A percentile compares a stretch with the other conserved stretches of the same genome.
phyloP scores from a whole-genome alignment of 78 protist genomes.

The Dictyostelium discoideum region dicty_2.7 NC_007090.3:4793501-4794000 shows the following conservation, averaged over 20 bases:
- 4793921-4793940: background rate
- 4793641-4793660: background rate
- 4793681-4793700: background rate
- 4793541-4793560: background rate
- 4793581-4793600: conserved; percentile 29
- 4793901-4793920: background rate
- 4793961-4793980: background rate
- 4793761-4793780: background rate
- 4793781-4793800: background rate
- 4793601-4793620: background rate
- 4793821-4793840: background rate
- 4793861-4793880: background rate
- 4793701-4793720: background rate
- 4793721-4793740: background rate
- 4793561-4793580: conserved; percentile 10
- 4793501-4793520: no score
- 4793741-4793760: background rate
- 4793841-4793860: background rate
- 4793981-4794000: background rate
- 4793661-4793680: background rate
- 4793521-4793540: no score
- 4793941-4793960: no score
- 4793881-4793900: background rate
- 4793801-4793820: background rate
- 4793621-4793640: background rate